Conservation (phyloP, 192 early-diverging fungal genomes). For the Entophlyctis luteolus region DNA sequence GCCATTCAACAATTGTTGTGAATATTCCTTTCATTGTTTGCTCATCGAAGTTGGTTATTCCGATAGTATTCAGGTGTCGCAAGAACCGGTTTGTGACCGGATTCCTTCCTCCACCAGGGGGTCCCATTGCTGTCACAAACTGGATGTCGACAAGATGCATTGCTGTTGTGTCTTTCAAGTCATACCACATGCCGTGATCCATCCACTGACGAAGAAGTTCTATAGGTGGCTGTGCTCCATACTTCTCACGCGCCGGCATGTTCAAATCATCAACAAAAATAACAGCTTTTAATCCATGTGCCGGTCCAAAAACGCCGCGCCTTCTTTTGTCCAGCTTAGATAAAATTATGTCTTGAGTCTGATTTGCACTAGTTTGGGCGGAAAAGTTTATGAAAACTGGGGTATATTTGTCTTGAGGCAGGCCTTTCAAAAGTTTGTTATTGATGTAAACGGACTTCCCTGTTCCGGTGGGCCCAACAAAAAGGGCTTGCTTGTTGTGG, state of each 20-base stretch:
- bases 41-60: constrained; percentile 53
- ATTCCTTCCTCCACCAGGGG: constrained; percentile 58
- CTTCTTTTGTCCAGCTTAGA: constrained; percentile 56
- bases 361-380: constrained; percentile 57
- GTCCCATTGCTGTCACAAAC: constrained; percentile 58
- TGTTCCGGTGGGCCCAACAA: constrained; percentile 57
- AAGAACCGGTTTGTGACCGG: constrained; percentile 53
- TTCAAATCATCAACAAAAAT: constrained; percentile 65
- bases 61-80: constrained; percentile 55
- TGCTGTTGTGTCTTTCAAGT: constrained; percentile 53
- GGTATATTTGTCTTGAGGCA: constrained; percentile 46
- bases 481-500: constrained; percentile 52
- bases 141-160: constrained; percentile 60
- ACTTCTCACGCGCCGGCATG: constrained; percentile 61
- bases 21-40: constrained; percentile 55
- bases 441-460: constrained; percentile 59
- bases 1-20: constrained; percentile 57
- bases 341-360: constrained; percentile 59
- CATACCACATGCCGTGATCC: constrained; percentile 51
- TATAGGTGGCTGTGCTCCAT: constrained; percentile 60
- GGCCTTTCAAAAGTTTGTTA: constrained; percentile 54
- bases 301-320: constrained; percentile 53
- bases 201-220: constrained; percentile 60
- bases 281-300: constrained; percentile 49
- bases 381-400: constrained; percentile 66